Percentiles rank a stretch among this genome's conserved stretches.
Conservation (phyloP, 2,329 filamentous ascomycete species). For the Trichoderma harzianum region DNA sequence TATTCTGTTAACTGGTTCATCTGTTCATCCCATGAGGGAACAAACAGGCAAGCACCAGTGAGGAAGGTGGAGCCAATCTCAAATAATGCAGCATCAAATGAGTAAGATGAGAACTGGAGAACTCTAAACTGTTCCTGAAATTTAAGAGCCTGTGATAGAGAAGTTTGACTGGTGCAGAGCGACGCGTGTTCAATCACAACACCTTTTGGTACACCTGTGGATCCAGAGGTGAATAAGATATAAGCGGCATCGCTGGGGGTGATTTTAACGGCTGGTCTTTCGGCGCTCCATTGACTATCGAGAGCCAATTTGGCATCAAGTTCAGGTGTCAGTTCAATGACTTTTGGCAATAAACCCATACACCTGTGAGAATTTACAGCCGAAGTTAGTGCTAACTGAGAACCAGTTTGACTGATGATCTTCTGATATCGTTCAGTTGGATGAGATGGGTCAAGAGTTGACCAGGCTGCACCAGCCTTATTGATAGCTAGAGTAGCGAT, state of each 20-base stretch:
- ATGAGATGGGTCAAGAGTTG: constrained; percentile 12
- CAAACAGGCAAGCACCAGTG: constrained; percentile 6
- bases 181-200: constrained; percentile 38
- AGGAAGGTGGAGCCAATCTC: constrained; percentile 3
- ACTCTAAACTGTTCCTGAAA: background rate
- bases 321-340: constrained; percentile 2
- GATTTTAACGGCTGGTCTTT: background rate
- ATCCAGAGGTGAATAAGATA: constrained; percentile 58
- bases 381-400: background rate
- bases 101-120: constrained; percentile 15
- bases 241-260: constrained; percentile 31
- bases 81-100: background rate
- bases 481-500: constrained; percentile 9
- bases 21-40: constrained; percentile 10
- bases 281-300: background rate
- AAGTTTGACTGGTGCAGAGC: constrained; percentile 6
- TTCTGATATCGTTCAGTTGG: background rate
- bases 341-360: background rate
- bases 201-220: constrained; percentile 56
- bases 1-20: background rate
- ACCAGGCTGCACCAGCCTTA: constrained; percentile 16
- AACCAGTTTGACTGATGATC: constrained; percentile 7
- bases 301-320: constrained; percentile 1
- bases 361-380: background rate
- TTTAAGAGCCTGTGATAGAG: background rate